Percentiles rank a stretch among this genome's conserved stretches.
phyloP scores from a whole-genome alignment of 225 moss, liverwort and hornwort genomes.

The Physcomitrellopsis africana region DNA sequence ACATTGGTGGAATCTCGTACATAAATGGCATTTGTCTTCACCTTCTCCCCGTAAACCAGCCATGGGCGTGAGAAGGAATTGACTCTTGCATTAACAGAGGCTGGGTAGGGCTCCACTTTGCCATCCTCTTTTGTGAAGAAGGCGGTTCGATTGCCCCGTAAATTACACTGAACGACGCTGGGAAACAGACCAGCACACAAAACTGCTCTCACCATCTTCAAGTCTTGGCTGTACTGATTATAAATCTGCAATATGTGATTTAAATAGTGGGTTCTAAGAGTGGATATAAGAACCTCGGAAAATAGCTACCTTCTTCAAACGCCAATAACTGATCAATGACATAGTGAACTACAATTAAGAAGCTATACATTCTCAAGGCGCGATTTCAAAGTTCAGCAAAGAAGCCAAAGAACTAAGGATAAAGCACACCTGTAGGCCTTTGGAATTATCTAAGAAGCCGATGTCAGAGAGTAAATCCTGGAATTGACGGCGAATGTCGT shows the following conservation, averaged over 20 bases:
- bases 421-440: constrained; percentile 26
- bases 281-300: no score
- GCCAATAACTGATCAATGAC: no score
- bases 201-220: constrained; percentile 79
- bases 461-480: constrained; percentile 71
- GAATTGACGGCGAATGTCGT: constrained; percentile 71
- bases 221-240: constrained; percentile 59
- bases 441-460: constrained; percentile 62
- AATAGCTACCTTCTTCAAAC: no score
- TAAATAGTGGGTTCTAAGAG: no score
- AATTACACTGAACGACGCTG: constrained; percentile 71
- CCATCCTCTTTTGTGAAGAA: constrained; percentile 74
- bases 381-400: no score
- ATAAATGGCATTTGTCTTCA: constrained; percentile 60
- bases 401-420: background rate
- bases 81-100: constrained; percentile 64
- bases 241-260: constrained; percentile 45
- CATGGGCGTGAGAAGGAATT: constrained; percentile 58
- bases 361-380: no score
- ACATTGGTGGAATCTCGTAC: constrained; percentile 69
- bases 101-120: constrained; percentile 72
- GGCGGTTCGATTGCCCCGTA: constrained; percentile 45
- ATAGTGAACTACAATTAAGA: no score
- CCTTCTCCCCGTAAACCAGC: constrained; percentile 60
- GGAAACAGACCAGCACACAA: constrained; percentile 82